phyloP scores from a whole-genome alignment of 352 stramenopile genomes.

The Pythium aphanidermatum region DNA sequence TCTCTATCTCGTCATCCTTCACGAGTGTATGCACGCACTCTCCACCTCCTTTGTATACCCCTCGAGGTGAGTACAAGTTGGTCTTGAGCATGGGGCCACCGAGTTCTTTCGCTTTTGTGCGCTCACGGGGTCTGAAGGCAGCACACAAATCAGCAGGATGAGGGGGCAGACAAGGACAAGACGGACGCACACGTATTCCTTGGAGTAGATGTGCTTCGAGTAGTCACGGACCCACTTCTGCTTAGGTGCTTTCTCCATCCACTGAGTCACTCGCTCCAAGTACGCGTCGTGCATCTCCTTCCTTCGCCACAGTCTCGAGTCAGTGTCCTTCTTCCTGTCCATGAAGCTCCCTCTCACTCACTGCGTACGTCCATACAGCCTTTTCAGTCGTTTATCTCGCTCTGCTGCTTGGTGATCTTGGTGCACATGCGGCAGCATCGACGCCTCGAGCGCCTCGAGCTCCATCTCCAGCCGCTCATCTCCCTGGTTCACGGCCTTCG shows the following conservation, averaged over 20 bases:
- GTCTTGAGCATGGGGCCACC: slow-evolving; percentile 1
- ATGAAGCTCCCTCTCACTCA: too few species aligned
- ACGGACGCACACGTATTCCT: slow-evolving; percentile 39
- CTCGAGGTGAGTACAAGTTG: slow-evolving; percentile 43
- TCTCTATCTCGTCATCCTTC: slow-evolving; percentile 5
- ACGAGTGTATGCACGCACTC: slow-evolving; percentile 30
- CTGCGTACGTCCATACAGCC: slow-evolving; percentile 14
- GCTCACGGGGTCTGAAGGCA: slow-evolving; percentile 31
- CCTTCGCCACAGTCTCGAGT: too few species aligned
- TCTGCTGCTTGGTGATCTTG: background rate
- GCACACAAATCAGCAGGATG: too few species aligned
- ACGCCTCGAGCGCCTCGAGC: background rate
- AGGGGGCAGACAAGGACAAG: too few species aligned
- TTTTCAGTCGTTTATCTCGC: slow-evolving; percentile 6
- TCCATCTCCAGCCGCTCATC: background rate
- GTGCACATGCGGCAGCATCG: slow-evolving; percentile 5
- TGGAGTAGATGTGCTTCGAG: slow-evolving; percentile 41
- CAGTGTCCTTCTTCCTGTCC: too few species aligned
- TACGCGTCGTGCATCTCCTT: slow-evolving; percentile 70
- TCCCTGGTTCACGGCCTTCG: slow-evolving; percentile 14
- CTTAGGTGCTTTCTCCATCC: slow-evolving; percentile 32
- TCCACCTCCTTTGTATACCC: slow-evolving; percentile 48
- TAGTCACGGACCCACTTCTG: slow-evolving; percentile 52
- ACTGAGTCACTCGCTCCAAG: slow-evolving; percentile 44
- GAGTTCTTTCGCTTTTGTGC: slow-evolving; percentile 42